Evolutionary conservation across 768 basidiomycete genomes (phyloP).

Genomic region (Termitomyces sp.): DNA sequence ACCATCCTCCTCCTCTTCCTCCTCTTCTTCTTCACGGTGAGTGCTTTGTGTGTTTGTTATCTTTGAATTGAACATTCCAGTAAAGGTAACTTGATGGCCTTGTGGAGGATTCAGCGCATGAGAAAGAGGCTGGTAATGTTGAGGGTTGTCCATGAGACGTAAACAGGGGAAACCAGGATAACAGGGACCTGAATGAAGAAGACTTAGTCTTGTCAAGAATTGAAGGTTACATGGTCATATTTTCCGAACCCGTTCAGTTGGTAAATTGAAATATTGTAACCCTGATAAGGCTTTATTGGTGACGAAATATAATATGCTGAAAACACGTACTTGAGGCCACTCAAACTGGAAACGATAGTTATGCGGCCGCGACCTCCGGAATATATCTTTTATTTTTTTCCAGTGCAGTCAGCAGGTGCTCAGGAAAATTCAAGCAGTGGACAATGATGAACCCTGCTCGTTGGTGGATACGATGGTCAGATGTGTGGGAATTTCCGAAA

Average conservation of each 20-base stretch:
- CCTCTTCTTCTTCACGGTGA: slow-evolving; percentile 42
- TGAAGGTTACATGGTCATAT: slow-evolving; percentile 10
- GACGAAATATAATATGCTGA: slow-evolving; percentile 15
- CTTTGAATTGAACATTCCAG: slow-evolving; percentile 22
- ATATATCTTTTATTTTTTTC: slow-evolving; percentile 1
- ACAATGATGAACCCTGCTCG: slow-evolving; percentile 20
- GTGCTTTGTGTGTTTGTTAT: slow-evolving; percentile 13
- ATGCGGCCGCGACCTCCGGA: neutral
- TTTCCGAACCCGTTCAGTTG: slow-evolving; percentile 11
- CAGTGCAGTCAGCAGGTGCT: neutral
- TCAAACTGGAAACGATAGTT: neutral
- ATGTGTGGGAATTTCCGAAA: slow-evolving; percentile 25
- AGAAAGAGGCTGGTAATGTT: slow-evolving; percentile 78
- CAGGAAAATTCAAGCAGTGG: slow-evolving; percentile 9
- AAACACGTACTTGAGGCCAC: slow-evolving; percentile 11
- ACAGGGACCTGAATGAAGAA: slow-evolving; percentile 6
- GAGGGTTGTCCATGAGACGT: slow-evolving; percentile 59
- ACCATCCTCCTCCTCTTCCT: slow-evolving; percentile 67
- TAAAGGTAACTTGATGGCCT: slow-evolving; percentile 27
- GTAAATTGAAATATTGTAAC: slow-evolving; percentile 11
- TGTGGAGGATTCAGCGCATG: slow-evolving; percentile 68
- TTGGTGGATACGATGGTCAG: slow-evolving; percentile 25
- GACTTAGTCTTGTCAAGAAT: slow-evolving; percentile 4
- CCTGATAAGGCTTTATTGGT: slow-evolving; percentile 19
- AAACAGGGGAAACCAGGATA: neutral